Conservation (phyloP, 495 filamentous ascomycete species). For the Penicillium subrubescens region DNA sequence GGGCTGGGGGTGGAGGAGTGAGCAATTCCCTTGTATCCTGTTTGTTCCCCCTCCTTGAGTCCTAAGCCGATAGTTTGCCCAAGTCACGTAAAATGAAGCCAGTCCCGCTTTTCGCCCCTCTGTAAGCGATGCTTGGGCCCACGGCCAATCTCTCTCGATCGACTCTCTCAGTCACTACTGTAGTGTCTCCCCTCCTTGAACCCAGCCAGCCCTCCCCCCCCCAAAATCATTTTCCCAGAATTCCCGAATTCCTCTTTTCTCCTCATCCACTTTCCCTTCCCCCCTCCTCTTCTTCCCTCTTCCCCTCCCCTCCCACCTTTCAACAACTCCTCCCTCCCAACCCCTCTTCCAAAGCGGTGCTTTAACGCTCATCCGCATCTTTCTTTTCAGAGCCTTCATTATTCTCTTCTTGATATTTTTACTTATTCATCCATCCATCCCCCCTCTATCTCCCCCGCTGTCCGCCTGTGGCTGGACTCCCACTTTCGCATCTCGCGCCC, state of each 20-base stretch:
- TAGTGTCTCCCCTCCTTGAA: conserved; percentile 34
- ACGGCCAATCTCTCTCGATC: conserved; percentile 37
- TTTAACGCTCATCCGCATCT: conserved; percentile 33
- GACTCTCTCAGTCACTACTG: conserved; percentile 23
- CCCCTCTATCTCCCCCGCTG: conserved; percentile 1
- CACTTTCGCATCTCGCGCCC: conserved; percentile 33
- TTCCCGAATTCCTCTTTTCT: conserved; percentile 38
- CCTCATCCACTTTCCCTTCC: conserved; percentile 29
- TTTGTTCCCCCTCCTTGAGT: background rate
- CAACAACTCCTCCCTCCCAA: conserved; percentile 26
- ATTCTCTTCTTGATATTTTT: conserved; percentile 24
- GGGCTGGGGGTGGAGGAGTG: conserved; percentile 8
- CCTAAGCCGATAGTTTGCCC: background rate
- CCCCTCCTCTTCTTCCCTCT: conserved; percentile 41
- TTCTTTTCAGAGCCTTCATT: conserved; percentile 40
- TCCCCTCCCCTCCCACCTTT: conserved; percentile 40
- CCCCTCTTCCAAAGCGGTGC: conserved; percentile 25
- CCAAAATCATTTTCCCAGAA: conserved; percentile 6
- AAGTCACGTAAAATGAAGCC: background rate
- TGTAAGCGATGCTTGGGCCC: conserved; percentile 34
- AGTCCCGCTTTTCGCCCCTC: conserved; percentile 27
- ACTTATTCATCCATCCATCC: background rate
- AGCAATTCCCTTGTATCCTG: background rate
- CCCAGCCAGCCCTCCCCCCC: conserved; percentile 22
- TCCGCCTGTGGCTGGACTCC: conserved; percentile 57